A percentile compares a stretch with the other conserved stretches of the same genome.
Evolutionary conservation across 2,329 filamentous ascomycete genomes (phyloP).

Genomic region (Diaporthe citriasiana): DNA sequence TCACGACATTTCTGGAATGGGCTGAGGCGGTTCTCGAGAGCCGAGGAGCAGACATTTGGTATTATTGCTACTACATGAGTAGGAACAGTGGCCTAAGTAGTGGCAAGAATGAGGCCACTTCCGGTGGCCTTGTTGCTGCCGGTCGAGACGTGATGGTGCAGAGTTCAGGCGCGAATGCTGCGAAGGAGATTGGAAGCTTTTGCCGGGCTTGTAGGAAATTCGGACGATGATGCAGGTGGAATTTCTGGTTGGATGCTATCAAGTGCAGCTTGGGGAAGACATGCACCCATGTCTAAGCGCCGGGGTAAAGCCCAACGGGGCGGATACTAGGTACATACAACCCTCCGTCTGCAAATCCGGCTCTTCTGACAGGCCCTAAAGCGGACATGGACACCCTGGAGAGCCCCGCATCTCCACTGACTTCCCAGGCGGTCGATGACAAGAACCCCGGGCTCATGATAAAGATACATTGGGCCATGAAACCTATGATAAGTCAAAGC

Average conservation of each 20-base stretch:
- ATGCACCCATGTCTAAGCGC: conserved; percentile 4
- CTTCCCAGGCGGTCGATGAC: background rate
- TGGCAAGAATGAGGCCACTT: conserved; percentile 33
- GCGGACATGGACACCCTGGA: conserved; percentile 23
- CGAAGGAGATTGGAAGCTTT: background rate
- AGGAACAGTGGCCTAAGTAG: background rate
- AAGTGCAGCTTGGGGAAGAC: conserved; percentile 12
- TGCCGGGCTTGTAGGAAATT: background rate
- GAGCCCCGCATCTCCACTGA: conserved; percentile 26
- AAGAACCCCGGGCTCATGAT: background rate
- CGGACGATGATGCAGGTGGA: conserved; percentile 28
- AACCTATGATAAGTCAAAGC: background rate
- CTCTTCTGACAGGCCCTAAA: conserved; percentile 5
- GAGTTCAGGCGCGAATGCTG: conserved; percentile 6
- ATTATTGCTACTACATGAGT: conserved; percentile 45
- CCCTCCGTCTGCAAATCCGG: conserved; percentile 19
- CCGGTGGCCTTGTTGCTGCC: background rate
- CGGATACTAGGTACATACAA: background rate
- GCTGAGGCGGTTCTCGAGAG: conserved; percentile 49
- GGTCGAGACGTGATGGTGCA: background rate
- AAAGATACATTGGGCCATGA: background rate
- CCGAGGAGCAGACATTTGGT: conserved; percentile 55
- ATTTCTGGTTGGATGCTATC: conserved; percentile 13
- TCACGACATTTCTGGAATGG: conserved; percentile 46
- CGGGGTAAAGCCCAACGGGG: conserved; percentile 21